Evolutionary conservation across 768 basidiomycete species (phyloP).

Genomic region (Amanita exitialis): DNA sequence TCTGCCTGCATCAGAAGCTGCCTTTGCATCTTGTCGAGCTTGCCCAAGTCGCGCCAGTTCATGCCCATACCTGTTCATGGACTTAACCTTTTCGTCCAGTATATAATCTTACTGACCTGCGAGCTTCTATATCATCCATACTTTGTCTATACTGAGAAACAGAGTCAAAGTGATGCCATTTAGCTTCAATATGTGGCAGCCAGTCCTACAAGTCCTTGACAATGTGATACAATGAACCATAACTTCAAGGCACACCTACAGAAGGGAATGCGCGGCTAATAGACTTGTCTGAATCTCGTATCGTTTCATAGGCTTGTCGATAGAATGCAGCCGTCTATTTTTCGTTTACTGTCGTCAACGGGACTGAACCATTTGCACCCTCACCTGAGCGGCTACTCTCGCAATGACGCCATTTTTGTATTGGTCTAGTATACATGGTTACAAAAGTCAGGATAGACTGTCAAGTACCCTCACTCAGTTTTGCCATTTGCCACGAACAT

Average conservation of each 20-base stretch:
- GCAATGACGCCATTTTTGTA: slow-evolving; percentile 80
- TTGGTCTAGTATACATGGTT: slow-evolving; percentile 29
- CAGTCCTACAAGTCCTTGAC: slow-evolving; percentile 43
- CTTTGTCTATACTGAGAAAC: slow-evolving; percentile 86
- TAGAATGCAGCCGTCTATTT: slow-evolving; percentile 58
- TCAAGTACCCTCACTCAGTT: slow-evolving; percentile 46
- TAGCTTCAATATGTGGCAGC: slow-evolving; percentile 74
- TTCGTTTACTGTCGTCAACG: slow-evolving; percentile 4
- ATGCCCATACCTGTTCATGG: slow-evolving; percentile 61
- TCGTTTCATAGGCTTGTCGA: slow-evolving; percentile 30
- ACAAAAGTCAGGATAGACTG: background rate
- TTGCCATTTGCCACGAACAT: slow-evolving; percentile 91
- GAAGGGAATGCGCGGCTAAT: slow-evolving; percentile 42
- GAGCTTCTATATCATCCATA: slow-evolving; percentile 76
- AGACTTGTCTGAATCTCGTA: slow-evolving; percentile 32
- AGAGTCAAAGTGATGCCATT: slow-evolving; percentile 77
- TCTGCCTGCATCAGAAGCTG: slow-evolving; percentile 58
- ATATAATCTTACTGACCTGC: slow-evolving; percentile 34
- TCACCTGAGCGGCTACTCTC: slow-evolving; percentile 68
- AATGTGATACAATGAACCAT: background rate
- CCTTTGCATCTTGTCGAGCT: slow-evolving; percentile 59
- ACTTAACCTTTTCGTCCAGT: slow-evolving; percentile 1
- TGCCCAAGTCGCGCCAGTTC: slow-evolving; percentile 73
- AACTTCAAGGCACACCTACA: slow-evolving; percentile 24
- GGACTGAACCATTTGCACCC: background rate